Conservation (phyloP, 768 basidiomycete species). For the Flagelloscypha sp. region DNA sequence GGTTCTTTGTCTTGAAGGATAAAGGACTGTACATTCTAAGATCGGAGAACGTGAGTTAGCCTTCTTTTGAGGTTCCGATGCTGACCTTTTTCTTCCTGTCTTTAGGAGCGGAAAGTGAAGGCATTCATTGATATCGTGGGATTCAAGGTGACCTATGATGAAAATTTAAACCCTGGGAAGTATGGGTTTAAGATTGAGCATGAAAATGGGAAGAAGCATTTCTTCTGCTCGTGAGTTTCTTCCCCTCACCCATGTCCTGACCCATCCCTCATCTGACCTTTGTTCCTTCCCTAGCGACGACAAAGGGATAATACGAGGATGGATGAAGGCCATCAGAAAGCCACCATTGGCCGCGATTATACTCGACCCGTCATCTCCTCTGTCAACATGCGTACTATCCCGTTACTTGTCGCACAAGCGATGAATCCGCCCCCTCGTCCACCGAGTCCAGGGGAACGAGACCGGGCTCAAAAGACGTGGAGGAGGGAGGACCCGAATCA, state of each 20-base stretch:
- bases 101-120: conserved; percentile 93
- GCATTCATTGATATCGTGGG: conserved; percentile 88
- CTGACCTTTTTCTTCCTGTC: too few relatives aligned
- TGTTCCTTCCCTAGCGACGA: too few relatives aligned
- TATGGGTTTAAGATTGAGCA: conserved; percentile 96
- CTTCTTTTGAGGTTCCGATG: conserved; percentile 2
- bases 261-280: too few relatives aligned
- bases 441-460: conserved; percentile 82
- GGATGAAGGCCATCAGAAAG: conserved; percentile 99
- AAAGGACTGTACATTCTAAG: conserved; percentile 82
- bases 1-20: conserved; percentile 92
- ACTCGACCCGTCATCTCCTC: conserved; percentile 93
- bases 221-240: conserved; percentile 87
- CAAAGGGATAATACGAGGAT: conserved; percentile 76
- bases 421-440: conserved; percentile 96
- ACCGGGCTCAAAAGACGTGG: conserved; percentile 79
- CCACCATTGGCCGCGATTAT: conserved; percentile 92
- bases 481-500: conserved; percentile 81
- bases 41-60: conserved; percentile 58
- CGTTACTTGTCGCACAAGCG: conserved; percentile 87
- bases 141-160: conserved; percentile 90
- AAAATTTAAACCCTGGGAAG: conserved; percentile 83
- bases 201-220: conserved; percentile 77
- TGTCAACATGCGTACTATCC: conserved; percentile 94
- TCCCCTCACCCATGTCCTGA: too few relatives aligned